phyloP scores from a whole-genome alignment of 495 filamentous ascomycete species.

The Tuber microsphaerosporum region DNA sequence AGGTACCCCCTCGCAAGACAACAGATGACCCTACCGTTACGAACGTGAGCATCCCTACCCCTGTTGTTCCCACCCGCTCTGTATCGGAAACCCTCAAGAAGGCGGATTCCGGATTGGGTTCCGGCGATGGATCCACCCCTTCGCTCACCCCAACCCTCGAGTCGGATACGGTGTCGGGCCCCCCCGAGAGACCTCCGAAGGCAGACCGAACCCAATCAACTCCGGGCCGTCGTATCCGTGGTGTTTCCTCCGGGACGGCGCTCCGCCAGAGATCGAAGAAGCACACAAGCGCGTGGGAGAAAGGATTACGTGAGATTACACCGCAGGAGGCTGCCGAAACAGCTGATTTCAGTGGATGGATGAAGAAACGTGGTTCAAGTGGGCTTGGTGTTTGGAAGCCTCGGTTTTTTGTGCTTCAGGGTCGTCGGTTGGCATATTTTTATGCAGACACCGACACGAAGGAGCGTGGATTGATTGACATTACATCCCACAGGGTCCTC shows the following conservation, averaged over 20 bases:
- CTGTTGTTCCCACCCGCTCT: conserved; percentile 25
- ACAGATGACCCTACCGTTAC: conserved; percentile 34
- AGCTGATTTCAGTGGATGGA: conserved; percentile 96
- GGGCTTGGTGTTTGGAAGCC: conserved; percentile 79
- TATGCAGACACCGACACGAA: conserved; percentile 86
- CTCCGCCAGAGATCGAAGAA: conserved; percentile 73
- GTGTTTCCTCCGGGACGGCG: conserved; percentile 33
- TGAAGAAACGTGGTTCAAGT: conserved; percentile 90
- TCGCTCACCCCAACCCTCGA: conserved; percentile 32
- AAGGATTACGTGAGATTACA: conserved; percentile 72
- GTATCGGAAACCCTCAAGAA: conserved; percentile 28
- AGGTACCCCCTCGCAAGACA: conserved; percentile 6
- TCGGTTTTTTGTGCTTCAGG: conserved; percentile 85
- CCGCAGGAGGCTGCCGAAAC: conserved; percentile 77
- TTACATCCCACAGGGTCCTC: conserved; percentile 89
- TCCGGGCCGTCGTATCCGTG: conserved; percentile 31
- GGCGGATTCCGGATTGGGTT: conserved; percentile 23
- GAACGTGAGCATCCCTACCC: conserved; percentile 26
- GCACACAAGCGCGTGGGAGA: conserved; percentile 81
- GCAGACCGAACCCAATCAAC: conserved; percentile 39
- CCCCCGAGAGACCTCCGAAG: conserved; percentile 43
- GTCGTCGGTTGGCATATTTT: conserved; percentile 87
- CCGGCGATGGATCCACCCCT: conserved; percentile 34
- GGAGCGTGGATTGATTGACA: conserved; percentile 94
- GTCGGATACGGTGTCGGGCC: conserved; percentile 21